phyloP scores from a whole-genome alignment of 1,284 basidiomycete genomes.

The Naganishia sp. region DNA sequence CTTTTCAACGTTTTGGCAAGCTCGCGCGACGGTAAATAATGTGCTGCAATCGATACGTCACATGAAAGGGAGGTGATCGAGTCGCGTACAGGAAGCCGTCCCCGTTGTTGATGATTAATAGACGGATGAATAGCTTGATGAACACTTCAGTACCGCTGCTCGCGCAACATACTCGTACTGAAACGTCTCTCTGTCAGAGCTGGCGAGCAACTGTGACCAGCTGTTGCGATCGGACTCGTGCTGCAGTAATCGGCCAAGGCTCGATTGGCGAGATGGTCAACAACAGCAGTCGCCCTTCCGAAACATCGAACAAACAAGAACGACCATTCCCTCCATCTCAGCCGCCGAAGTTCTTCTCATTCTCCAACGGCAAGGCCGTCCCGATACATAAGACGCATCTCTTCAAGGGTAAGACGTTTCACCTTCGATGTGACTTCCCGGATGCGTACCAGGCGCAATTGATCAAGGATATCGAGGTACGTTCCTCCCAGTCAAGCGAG shows the following conservation, averaged over 20 bases:
- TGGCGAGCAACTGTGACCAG: too few relatives aligned
- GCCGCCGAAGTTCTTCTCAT: constrained; percentile 10
- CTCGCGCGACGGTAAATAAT: too few relatives aligned
- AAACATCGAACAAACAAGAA: constrained; percentile 1
- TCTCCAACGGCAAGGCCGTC: constrained; percentile 15
- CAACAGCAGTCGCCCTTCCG: constrained; percentile 1
- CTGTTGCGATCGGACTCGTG: neutral
- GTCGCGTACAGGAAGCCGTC: neutral
- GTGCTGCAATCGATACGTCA: neutral
- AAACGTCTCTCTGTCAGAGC: neutral
- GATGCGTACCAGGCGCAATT: constrained; percentile 13
- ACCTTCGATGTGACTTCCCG: constrained; percentile 23
- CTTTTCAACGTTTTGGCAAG: too few relatives aligned
- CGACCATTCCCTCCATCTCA: neutral
- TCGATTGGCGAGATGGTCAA: neutral
- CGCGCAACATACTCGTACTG: neutral
- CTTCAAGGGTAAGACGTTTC: constrained; percentile 22
- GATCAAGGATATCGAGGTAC: constrained; percentile 26
- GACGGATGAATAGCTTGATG: neutral
- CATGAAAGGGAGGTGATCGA: constrained; percentile 10
- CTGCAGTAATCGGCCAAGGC: neutral
- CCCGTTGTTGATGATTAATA: neutral
- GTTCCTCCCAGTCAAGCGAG: neutral
- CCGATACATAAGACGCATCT: constrained; percentile 10
- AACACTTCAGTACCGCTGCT: neutral